Evolutionary conservation across 2,329 filamentous ascomycete species (phyloP), one percentile per base, ranked within the genome.

Genomic region (Orbilia ellipsospora): DNA sequence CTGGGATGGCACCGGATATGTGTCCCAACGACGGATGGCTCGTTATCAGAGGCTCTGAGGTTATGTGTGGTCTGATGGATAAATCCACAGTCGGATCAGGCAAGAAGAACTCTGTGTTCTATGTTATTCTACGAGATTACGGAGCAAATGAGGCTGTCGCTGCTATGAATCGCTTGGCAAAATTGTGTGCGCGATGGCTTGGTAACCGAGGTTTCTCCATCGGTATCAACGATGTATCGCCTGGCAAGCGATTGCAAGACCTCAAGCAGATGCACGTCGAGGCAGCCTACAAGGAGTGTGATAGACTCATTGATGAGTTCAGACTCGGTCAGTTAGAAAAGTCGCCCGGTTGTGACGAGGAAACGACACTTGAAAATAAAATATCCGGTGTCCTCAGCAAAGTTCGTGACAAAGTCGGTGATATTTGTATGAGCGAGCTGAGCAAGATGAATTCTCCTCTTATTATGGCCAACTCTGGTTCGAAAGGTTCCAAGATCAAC

Each of bases 11-110:
- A 52, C 88, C 90, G 0, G 90, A 92, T 77, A 90, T 96, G 84
- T 92, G 94, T 80, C 88, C 91, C 15, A 92, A 95, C 78, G 95
- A 99, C 82, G 90, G 90, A 6, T 98, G 92, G 87, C 85, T 99
- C 8, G 93, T 97, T 13, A 90, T 99, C 77, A 91, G 94, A 69
- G 98, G 99, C 81, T 98, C 94, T 0, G 94, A 97, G 82, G 90
- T 98, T 77, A 96, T 99, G 92, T 98, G 94, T 81, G 95, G 95
- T 76, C 88, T 90, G 73, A 97, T 98, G 93, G 95, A 99, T 85
- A 99, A 99, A 83, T 92, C 92, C 0, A 98, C 94, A 0, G 92
- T 99, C n/a, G 95, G 95, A 79, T 90, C 92, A 4, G 95, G 95
- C 79, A 98, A 98, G 85, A 99, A 99, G 81, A 94, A 97, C 81